Evolutionary conservation across 768 basidiomycete genomes (phyloP), one percentile per base, ranked within the genome.

Genomic region (Udeniomyces megalosporus): DNA sequence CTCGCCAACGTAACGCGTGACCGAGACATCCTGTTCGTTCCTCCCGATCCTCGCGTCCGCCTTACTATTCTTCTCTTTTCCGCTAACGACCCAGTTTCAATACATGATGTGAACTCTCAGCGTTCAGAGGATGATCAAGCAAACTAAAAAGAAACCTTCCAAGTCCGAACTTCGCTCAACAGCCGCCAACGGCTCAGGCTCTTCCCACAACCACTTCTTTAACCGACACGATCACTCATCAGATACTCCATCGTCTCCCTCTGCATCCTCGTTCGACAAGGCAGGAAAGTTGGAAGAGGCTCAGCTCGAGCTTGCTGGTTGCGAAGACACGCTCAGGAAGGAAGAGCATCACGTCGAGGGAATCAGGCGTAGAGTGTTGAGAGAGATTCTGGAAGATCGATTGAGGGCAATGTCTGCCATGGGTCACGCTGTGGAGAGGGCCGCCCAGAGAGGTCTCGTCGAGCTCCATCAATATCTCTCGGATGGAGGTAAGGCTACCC

Each of bases 61-160:
- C 50, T 5, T 29, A 7, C 38, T 31, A 2, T 17, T 51, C 14
- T 14, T 3, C 14, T n/a, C 3, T 14, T 44, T 38, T n/a, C 4
- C 12, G 2, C 34, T 35, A 12, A 38, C 22, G 56, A 45, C n/a
- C n/a, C 29, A 20, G 3, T n/a, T 34, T 28, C 22, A 24, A 24
- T 26, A 17, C 26, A n/a, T 51, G 22, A 15, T n/a, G n/a, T 22
- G 8, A 32, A 4, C 35, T 15, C n/a, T 15, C 58, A 65, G 63
- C 17, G 63, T 65, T n/a, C 63, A 65, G 28, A 31, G 63, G 28
- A 65, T 65, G 63, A 55, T 65, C 51, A 65, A 65, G 52, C 58
- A 59, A 28, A 65, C 63, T 34, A 55, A 50, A 5, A 65, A 65
- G 52, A 65, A 65, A 46, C 63, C 63, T 10, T 65, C 63, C 32